Evolutionary conservation across 2,329 filamentous ascomycete genomes (phyloP).

Genomic region (Fusarium luffae): DNA sequence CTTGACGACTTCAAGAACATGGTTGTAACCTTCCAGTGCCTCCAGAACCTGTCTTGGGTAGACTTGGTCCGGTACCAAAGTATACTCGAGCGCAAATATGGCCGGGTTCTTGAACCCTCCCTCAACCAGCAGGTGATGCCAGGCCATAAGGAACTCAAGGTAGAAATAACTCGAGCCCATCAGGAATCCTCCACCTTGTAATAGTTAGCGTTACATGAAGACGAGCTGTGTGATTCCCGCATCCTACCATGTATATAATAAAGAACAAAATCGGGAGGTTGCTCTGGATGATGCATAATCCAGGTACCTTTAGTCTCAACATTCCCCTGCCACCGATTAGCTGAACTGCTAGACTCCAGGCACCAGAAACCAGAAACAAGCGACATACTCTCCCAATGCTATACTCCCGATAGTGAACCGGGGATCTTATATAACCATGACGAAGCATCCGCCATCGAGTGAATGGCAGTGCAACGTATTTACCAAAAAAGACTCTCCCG

Average conservation of each 20-base stretch:
- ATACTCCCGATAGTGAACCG: slow-evolving; percentile 71
- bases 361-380: neutral
- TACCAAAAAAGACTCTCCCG: slow-evolving; percentile 81
- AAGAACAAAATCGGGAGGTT: slow-evolving; percentile 78
- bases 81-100: slow-evolving; percentile 84
- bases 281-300: slow-evolving; percentile 70
- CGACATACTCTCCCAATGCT: slow-evolving; percentile 45
- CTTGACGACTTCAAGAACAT: slow-evolving; percentile 69
- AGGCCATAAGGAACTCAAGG: slow-evolving; percentile 81
- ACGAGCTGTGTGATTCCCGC: neutral
- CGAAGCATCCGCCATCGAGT: slow-evolving; percentile 79
- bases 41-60: slow-evolving; percentile 81
- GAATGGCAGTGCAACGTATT: slow-evolving; percentile 77
- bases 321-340: slow-evolving; percentile 46
- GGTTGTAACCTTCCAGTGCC: slow-evolving; percentile 75
- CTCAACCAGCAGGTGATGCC: slow-evolving; percentile 72
- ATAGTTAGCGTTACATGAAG: slow-evolving; percentile 9
- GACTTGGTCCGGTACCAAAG: slow-evolving; percentile 76
- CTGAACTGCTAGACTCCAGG: neutral
- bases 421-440: slow-evolving; percentile 72
- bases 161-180: slow-evolving; percentile 89
- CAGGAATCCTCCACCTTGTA: slow-evolving; percentile 78
- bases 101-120: slow-evolving; percentile 79
- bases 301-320: slow-evolving; percentile 72
- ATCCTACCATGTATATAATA: slow-evolving; percentile 81